Percentiles rank a stretch among this genome's conserved stretches.
These are phyloP conservation scores for Pythium brassicae DNA, from an alignment of 352 stramenopile species.

Conservation along the genomic window DNA sequence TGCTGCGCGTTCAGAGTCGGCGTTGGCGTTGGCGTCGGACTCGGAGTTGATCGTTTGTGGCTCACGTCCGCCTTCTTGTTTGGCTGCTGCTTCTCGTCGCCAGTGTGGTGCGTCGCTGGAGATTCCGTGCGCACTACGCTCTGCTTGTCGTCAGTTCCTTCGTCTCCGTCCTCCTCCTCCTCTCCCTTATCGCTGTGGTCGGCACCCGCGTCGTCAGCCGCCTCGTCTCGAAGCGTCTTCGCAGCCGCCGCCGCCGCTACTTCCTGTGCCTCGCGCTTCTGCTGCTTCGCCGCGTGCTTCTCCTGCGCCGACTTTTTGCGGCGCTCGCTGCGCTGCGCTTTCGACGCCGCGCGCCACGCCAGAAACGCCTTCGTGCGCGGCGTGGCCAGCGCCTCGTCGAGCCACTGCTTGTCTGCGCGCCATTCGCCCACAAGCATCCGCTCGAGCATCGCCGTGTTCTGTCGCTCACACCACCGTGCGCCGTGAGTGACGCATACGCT, in stretches of 20 bases:
- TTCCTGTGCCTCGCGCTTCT: slow-evolving; percentile 35
- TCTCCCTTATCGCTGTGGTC: no score
- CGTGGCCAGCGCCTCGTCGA: slow-evolving; percentile 46
- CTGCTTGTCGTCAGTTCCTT: no score
- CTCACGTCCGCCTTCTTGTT: no score
- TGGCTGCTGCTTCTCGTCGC: no score
- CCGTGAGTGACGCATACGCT: background rate
- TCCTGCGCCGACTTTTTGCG: slow-evolving; percentile 61
- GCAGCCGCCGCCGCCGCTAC: slow-evolving; percentile 4
- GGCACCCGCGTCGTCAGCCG: no score
- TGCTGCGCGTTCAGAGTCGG: no score
- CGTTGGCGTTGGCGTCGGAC: no score
- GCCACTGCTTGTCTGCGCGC: slow-evolving; percentile 50
- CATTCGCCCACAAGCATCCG: slow-evolving; percentile 70
- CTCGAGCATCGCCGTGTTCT: slow-evolving; percentile 51
- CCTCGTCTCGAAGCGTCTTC: slow-evolving; percentile 8
- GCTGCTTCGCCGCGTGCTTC: slow-evolving; percentile 20
- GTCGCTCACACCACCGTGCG: background rate
- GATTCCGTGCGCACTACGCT: no score
- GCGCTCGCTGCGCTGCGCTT: slow-evolving; percentile 47
- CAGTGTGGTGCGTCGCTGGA: no score
- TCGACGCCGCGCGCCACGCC: slow-evolving; percentile 60
- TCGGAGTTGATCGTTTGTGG: no score
- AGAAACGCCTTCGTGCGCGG: slow-evolving; percentile 54
- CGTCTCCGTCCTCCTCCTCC: no score